Percentiles rank a stretch among this genome's conserved stretches.
These are phyloP conservation scores for Morella rubra DNA, from an alignment of 306 rosid species.

Conservation along the genomic window DNA sequence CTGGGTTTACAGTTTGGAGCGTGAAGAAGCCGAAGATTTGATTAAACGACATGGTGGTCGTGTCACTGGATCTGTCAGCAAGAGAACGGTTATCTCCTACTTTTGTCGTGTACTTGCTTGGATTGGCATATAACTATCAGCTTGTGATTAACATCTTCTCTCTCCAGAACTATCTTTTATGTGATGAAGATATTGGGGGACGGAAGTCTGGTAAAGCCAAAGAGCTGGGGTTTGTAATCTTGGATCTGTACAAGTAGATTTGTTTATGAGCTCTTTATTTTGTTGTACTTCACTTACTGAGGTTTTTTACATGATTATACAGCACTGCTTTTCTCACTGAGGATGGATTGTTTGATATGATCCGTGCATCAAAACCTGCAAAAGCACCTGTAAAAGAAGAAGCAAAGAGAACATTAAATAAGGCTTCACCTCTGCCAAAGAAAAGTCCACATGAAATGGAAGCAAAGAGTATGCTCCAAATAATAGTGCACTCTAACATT, in stretches of 20 bases:
- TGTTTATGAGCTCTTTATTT: conserved; percentile 17
- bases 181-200: conserved; percentile 97
- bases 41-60: conserved; percentile 96
- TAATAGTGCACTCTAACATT: background rate
- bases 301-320: conserved; percentile 20
- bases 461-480: conserved; percentile 56
- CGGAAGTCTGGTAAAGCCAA: conserved; percentile 84
- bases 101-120: conserved; percentile 21
- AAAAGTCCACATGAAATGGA: conserved; percentile 50
- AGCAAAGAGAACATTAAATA: conserved; percentile 43
- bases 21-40: conserved; percentile 98
- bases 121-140: conserved; percentile 11
- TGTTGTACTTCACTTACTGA: background rate
- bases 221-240: conserved; percentile 81
- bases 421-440: conserved; percentile 42
- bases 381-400: conserved; percentile 48
- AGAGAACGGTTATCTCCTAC: conserved; percentile 66
- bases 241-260: conserved; percentile 16
- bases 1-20: conserved; percentile 68
- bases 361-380: conserved; percentile 55
- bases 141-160: conserved; percentile 31
- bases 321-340: conserved; percentile 85
- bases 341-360: conserved; percentile 86
- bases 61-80: conserved; percentile 93
- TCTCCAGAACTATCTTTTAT: conserved; percentile 84